Base-by-base conservation (phyloP, 352 stramenopile species). In the Phytophthora melonis region DNA sequence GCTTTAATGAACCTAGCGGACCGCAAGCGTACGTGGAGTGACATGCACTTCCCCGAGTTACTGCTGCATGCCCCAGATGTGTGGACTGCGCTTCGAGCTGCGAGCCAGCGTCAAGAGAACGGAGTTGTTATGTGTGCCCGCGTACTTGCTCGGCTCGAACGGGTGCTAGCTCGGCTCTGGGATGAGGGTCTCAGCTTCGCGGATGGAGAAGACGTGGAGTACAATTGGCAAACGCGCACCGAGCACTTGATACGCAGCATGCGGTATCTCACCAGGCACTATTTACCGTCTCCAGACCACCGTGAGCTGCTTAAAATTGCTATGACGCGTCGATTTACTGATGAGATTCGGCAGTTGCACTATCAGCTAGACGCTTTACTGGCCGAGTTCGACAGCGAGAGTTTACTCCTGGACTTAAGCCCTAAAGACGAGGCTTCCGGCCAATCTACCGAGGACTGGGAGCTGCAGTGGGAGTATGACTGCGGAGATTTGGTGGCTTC, bases 221-320 rank as follows among this genome's bases (percentile, higher is more conserved):
- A 63, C 21, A 77, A 71, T 49, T 81, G 74, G 74, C 65, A 78
- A 67, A 81, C 74, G 14, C 65, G 74, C 13, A 81, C 74, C 11
- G 74, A 81, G 36, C 54, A 78, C 27, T 64, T 81, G 25, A 23
- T 81, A 11, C 74, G 71, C n/a, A 81, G 70, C 55, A 65, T 81
- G 41, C 70, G 74, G 0, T 70, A 71, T 58, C 65, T 77, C 18
- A 69, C 72, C n/a, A 58, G 54, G 6, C 19, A 63, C 6, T 81
- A 81, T 50, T 34, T 81, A 23, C 59, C 70, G 13, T 62, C 56
- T 16, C 19, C 5, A 9, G 68, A 21, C 60, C 49, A 74, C 18
- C 64, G 61, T 0, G 74, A 73, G 23, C 9, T 81, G 18, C 34
- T 75, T 10, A 74, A 77, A 53, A 70, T 81, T 36, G 70, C 74